Evolutionary conservation across 257 asterid species (phyloP), one percentile per base, ranked within the genome.

Genomic region (Solanum sitiens): DNA sequence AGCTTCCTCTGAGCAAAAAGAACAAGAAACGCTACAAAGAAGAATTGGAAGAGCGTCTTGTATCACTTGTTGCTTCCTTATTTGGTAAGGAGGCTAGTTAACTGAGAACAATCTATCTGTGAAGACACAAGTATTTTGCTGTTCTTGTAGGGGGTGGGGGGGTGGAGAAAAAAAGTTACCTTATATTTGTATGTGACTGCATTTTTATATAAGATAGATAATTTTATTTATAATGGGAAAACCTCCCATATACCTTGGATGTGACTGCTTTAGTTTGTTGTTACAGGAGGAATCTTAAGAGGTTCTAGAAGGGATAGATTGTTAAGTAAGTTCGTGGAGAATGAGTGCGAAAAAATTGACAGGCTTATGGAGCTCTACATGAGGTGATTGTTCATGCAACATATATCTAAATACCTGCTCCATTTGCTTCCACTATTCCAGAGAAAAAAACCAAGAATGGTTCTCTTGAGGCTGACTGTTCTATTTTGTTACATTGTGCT

Each of bases 221-320:
- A 27, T 30, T 79, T 27, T 79, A 79, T 45, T 15, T 27, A 45
- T 79, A 79, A 27, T 37, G 63, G 85, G 63, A 11, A 16, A 27
- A 79, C 53, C 84, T 79, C 27, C 67, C 25, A 4, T 8, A 45
- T 77, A 14, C 63, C 39, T 82, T 53, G 83, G 71, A 76, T 45
- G 68, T 53, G 37, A 72, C 70, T 50, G 40, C 30, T 32, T 44
- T 65, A 72, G 71, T 30, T 45, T 50, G 21, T 63, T 72, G 70
- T 67, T 75, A 33, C 93, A 97, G 98, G 98, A 88, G 99, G 99
- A 90, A 94, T 97, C 83, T 90, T 93, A 87, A 95, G 99, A 92
- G 99, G 99, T 86, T 96, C 99, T 88, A 94, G 98, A 91, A 92
- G 97, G 94, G 99, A 96, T 90, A 95, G 99, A 89, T 88, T 96